phyloP scores from a whole-genome alignment of 75 land plant species.

The Isoetes taiwanensis region DNA sequence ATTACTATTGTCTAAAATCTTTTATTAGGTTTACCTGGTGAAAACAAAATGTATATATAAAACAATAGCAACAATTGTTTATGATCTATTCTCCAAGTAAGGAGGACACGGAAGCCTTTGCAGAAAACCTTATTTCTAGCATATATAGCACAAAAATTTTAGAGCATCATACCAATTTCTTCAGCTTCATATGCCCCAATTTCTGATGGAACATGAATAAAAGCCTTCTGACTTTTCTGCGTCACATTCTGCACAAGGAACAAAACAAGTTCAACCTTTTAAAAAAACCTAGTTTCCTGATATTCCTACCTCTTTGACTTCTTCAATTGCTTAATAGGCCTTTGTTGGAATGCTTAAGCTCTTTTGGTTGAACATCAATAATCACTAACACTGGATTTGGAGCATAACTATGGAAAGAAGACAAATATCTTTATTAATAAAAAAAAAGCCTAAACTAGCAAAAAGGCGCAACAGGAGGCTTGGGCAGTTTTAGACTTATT shows the following conservation, averaged over 20 bases:
- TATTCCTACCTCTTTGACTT: conserved; percentile 77
- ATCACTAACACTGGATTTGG: conserved; percentile 93
- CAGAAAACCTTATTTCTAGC: too few relatives aligned
- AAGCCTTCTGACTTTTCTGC: conserved; percentile 89
- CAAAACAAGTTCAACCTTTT: neutral
- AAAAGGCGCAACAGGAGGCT: too few relatives aligned
- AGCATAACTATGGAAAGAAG: conserved; percentile 47
- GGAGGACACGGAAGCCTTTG: too few relatives aligned
- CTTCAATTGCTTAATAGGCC: conserved; percentile 91
- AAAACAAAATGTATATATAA: too few relatives aligned
- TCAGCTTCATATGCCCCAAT: conserved; percentile 99
- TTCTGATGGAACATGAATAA: conserved; percentile 92
- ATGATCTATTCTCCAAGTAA: too few relatives aligned
- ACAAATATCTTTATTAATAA: too few relatives aligned
- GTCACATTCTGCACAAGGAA: conserved; percentile 68
- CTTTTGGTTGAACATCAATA: conserved; percentile 94
- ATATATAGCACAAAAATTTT: neutral
- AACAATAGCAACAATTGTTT: too few relatives aligned
- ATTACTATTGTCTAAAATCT: too few relatives aligned
- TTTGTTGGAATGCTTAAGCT: conserved; percentile 94
- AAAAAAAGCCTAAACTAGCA: too few relatives aligned
- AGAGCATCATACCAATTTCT: conserved; percentile 65
- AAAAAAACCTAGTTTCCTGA: neutral
- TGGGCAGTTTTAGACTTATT: too few relatives aligned
- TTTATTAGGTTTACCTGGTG: neutral